Conservation (phyloP, 2,329 filamentous ascomycete species). For the Helminthosporium solani region DNA sequence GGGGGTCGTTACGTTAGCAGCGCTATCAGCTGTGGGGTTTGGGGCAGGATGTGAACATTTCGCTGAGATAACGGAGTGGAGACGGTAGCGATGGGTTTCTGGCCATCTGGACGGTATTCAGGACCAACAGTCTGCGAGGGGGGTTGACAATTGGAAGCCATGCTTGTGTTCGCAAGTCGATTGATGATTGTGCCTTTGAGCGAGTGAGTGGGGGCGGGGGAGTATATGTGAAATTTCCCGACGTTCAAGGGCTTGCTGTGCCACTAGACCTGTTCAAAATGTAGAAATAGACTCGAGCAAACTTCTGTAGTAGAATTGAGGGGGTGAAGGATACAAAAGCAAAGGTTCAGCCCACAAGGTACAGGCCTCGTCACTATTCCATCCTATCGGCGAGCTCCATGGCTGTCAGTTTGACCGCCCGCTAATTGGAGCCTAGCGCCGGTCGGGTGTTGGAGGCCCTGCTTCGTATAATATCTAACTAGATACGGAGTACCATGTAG, state of each 20-base stretch:
- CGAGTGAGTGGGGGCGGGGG: not conserved
- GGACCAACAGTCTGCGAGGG: slow-evolving; percentile 71
- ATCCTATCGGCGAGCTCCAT: slow-evolving; percentile 19
- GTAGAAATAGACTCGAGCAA: not conserved
- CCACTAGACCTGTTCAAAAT: not conserved
- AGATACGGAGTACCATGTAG: too few species aligned
- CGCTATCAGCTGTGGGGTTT: slow-evolving; percentile 96
- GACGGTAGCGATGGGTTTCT: slow-evolving; percentile 85
- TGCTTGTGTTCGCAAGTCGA: slow-evolving; percentile 11
- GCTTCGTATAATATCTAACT: too few species aligned
- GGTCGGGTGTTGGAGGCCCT: slow-evolving; percentile 7
- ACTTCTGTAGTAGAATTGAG: not conserved
- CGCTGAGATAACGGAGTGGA: slow-evolving; percentile 78
- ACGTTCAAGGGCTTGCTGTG: not conserved
- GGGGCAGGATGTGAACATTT: slow-evolving; percentile 85
- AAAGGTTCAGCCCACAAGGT: not conserved
- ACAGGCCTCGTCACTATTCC: not conserved
- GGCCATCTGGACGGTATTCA: slow-evolving; percentile 70
- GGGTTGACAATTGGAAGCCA: slow-evolving; percentile 30
- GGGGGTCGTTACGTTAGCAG: slow-evolving; percentile 79
- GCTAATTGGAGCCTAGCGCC: slow-evolving; percentile 21
- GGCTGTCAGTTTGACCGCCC: slow-evolving; percentile 23
- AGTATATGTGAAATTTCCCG: not conserved
- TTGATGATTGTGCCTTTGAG: slow-evolving; percentile 2
- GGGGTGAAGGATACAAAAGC: slow-evolving; percentile 4